These are phyloP conservation scores for Neurospora intermedia DNA, from an alignment of 495 filamentous ascomycete species.

Conservation along the genomic window DNA sequence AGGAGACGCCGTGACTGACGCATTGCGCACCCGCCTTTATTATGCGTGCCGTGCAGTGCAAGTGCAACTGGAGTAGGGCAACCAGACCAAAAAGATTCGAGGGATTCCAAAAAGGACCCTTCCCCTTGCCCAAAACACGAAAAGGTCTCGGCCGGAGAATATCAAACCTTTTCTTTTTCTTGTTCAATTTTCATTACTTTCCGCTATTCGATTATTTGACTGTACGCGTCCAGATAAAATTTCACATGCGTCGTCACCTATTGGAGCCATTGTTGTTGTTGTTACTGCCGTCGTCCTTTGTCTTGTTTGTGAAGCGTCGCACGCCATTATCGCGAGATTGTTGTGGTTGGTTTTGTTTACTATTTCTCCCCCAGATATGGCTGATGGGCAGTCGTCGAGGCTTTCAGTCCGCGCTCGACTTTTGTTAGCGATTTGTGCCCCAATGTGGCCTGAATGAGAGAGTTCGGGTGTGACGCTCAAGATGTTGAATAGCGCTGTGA, in stretches of 20 bases:
- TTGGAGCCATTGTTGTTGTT: background rate
- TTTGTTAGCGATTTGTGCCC: background rate
- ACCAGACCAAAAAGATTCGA: background rate
- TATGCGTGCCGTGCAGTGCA: background rate
- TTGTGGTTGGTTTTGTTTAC: background rate
- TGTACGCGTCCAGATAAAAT: background rate
- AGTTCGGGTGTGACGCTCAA: background rate
- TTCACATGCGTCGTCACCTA: background rate
- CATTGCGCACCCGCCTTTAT: background rate
- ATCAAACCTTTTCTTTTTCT: background rate
- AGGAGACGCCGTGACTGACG: background rate
- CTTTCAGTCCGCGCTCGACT: background rate
- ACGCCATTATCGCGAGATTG: background rate
- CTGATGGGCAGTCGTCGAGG: background rate
- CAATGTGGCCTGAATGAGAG: background rate
- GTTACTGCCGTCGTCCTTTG: background rate
- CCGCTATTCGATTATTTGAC: background rate
- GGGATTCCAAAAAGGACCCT: background rate
- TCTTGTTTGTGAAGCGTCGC: background rate
- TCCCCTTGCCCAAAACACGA: background rate
- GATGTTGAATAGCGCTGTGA: background rate
- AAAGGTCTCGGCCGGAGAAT: background rate
- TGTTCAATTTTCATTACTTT: no score
- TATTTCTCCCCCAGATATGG: background rate
- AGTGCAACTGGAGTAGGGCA: background rate